These are phyloP conservation scores for Fusarium verrucosum DNA, from an alignment of 2,329 filamentous ascomycete genomes.

Conservation along the genomic window DNA sequence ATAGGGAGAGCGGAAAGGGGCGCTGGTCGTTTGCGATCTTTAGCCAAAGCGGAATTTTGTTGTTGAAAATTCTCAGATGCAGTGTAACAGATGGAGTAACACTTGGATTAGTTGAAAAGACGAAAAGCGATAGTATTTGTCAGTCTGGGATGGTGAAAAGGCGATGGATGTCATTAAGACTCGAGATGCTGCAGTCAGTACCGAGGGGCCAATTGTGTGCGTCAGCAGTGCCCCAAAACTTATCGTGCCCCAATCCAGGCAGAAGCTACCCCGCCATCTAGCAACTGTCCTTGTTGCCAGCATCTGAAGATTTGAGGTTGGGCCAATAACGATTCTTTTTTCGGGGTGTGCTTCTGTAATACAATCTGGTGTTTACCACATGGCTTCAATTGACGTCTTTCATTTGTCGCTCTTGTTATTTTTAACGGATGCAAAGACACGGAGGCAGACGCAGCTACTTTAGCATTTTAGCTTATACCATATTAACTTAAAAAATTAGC, in stretches of 20 bases:
- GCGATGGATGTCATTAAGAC: slow-evolving; percentile 24
- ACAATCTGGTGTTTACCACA: slow-evolving; percentile 29
- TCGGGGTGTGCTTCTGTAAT: slow-evolving; percentile 42
- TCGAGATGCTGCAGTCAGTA: slow-evolving; percentile 2
- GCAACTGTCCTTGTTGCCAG: neutral
- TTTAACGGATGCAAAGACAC: neutral
- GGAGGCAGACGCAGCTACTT: too few relatives aligned
- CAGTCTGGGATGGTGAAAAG: slow-evolving; percentile 9
- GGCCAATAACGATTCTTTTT: slow-evolving; percentile 44
- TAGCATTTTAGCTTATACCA: too few relatives aligned
- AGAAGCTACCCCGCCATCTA: slow-evolving; percentile 28
- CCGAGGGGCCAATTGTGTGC: slow-evolving; percentile 41
- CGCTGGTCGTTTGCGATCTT: slow-evolving; percentile 4
- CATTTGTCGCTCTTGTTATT: slow-evolving; percentile 27
- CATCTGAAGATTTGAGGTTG: neutral
- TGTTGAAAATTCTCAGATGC: neutral
- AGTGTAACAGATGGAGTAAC: neutral
- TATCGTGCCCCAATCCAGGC: slow-evolving; percentile 24
- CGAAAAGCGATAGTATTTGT: slow-evolving; percentile 16
- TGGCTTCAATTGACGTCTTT: slow-evolving; percentile 26
- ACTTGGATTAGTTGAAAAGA: neutral
- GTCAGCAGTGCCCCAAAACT: slow-evolving; percentile 38
- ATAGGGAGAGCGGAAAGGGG: slow-evolving; percentile 18
- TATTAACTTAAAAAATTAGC: too few relatives aligned
- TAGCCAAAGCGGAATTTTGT: neutral